These are phyloP conservation scores for Auricularia auricula-judae DNA, from an alignment of 768 basidiomycete genomes.

Conservation along the genomic window DNA sequence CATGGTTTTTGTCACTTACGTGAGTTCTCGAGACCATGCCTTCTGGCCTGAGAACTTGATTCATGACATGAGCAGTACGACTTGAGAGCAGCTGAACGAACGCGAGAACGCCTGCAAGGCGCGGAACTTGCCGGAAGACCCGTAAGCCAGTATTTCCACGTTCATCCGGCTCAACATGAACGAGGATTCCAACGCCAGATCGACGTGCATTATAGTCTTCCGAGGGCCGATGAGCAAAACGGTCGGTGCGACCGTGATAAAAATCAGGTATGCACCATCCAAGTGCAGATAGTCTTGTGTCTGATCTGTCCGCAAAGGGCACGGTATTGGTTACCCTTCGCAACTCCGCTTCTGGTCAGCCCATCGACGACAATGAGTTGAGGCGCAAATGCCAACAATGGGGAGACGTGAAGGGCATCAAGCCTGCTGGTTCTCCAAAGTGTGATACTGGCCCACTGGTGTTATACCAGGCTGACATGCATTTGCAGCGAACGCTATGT, in stretches of 20 bases:
- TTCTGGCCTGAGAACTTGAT: not conserved
- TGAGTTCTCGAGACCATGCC: conserved; percentile 34
- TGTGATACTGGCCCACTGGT: conserved; percentile 5
- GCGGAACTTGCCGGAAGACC: conserved; percentile 80
- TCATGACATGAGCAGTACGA: conserved; percentile 52
- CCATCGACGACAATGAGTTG: conserved; percentile 77
- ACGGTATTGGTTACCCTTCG: conserved; percentile 69
- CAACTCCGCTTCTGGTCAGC: conserved; percentile 53
- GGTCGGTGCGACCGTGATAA: conserved; percentile 57
- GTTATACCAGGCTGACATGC: not conserved
- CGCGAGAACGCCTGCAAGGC: conserved; percentile 83
- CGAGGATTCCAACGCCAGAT: conserved; percentile 43
- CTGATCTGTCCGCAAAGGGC: conserved; percentile 35
- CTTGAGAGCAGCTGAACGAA: conserved; percentile 83
- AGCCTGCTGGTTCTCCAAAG: conserved; percentile 50
- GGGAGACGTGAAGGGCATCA: conserved; percentile 81
- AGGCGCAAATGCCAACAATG: conserved; percentile 78
- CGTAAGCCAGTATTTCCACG: conserved; percentile 38
- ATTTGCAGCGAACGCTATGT: conserved; percentile 68
- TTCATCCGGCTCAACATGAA: not conserved
- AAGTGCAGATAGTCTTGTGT: not conserved
- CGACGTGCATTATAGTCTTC: conserved; percentile 96
- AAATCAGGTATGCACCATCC: conserved; percentile 52
- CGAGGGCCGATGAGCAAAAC: conserved; percentile 69
- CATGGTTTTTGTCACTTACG: conserved; percentile 99